These are phyloP conservation scores for Sugiyamaella boreocaroliniensis DNA, from an alignment of 805 yeast species.

Conservation along the genomic window DNA sequence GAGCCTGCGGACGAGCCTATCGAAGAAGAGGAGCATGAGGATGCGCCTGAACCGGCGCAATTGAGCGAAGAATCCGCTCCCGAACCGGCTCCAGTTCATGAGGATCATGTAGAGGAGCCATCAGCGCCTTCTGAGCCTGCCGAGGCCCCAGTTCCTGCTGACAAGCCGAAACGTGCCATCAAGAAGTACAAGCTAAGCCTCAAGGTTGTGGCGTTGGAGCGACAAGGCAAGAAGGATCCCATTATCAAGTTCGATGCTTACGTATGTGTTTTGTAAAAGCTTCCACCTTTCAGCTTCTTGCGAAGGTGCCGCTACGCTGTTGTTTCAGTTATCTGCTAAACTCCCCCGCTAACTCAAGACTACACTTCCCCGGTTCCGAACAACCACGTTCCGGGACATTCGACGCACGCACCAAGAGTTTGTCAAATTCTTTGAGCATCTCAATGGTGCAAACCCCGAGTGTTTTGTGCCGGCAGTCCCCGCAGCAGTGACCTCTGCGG, in stretches of 20 bases:
- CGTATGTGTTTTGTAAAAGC: neutral
- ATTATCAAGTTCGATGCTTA: conserved; percentile 63
- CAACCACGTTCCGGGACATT: conserved; percentile 58
- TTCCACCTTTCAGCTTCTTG: neutral
- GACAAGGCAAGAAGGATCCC: conserved; percentile 70
- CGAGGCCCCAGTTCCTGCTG: neutral
- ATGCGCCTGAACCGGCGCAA: neutral
- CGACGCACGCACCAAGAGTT: conserved; percentile 79
- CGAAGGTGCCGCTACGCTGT: neutral
- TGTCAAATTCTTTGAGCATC: conserved; percentile 64
- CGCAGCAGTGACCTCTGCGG: conserved; percentile 63
- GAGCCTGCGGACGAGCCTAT: neutral
- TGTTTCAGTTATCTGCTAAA: neutral
- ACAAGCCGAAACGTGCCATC: conserved; percentile 1
- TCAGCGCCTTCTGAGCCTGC: neutral
- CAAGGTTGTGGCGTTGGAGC: conserved; percentile 63
- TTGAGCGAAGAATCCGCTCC: neutral
- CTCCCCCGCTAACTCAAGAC: conserved; percentile 29
- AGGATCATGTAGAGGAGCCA: neutral
- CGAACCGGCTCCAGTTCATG: neutral
- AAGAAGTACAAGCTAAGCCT: conserved; percentile 41
- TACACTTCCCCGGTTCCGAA: conserved; percentile 72
- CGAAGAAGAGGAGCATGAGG: neutral
- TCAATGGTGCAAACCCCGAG: conserved; percentile 78
- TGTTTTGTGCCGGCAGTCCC: conserved; percentile 92